These are phyloP conservation scores for Heliosperma pusillum DNA, from an alignment of 148 eudicot species.

Conservation along the genomic window DNA sequence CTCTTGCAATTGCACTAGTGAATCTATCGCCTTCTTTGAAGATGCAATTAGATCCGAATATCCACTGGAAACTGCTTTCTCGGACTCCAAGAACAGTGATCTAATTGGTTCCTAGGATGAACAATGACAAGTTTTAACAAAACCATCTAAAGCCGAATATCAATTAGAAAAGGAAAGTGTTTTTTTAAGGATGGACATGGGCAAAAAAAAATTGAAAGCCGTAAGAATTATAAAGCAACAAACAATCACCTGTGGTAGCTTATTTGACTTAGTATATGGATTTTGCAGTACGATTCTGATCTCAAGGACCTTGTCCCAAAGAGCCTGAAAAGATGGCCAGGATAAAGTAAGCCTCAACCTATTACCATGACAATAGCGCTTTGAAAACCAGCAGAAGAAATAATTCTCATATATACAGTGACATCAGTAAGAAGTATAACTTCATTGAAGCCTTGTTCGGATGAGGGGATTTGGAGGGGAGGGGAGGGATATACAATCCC, in stretches of 20 bases:
- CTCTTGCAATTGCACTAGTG: constrained; percentile 72
- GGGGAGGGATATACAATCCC: too few relatives aligned
- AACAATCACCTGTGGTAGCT: constrained; percentile 77
- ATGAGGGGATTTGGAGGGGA: too few relatives aligned
- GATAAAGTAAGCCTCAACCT: neutral
- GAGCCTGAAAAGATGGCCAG: constrained; percentile 42
- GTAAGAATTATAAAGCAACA: neutral
- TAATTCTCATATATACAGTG: neutral
- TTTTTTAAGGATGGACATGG: neutral
- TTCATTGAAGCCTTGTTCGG: too few relatives aligned
- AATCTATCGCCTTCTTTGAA: constrained; percentile 64
- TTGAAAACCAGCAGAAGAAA: constrained; percentile 3
- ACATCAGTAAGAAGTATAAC: neutral
- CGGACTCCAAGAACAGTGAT: constrained; percentile 58
- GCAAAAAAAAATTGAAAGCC: neutral
- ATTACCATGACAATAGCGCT: neutral
- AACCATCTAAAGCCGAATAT: neutral
- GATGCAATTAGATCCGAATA: constrained; percentile 64
- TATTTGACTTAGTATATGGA: constrained; percentile 58
- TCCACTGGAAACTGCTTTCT: constrained; percentile 49
- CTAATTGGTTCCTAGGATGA: constrained; percentile 67
- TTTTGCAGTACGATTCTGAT: constrained; percentile 79
- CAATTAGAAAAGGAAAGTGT: neutral
- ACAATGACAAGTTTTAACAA: constrained; percentile 12
- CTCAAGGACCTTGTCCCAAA: constrained; percentile 95